These are phyloP conservation scores for Rhodotorula graminis DNA, from an alignment of 768 basidiomycete species.

Conservation along the genomic window DNA sequence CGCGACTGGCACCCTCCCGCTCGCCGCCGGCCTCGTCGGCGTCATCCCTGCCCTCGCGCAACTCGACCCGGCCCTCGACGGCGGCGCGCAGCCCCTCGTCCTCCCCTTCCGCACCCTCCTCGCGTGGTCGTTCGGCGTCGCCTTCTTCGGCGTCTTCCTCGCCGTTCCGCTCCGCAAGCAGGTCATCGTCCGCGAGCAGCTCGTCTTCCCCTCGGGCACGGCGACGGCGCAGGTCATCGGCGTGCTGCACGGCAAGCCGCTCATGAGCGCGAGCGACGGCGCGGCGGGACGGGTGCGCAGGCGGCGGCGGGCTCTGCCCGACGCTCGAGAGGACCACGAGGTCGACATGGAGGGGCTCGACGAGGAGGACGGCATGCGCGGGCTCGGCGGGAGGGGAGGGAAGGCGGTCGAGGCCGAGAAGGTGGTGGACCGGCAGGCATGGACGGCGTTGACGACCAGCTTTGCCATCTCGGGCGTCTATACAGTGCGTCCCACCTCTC, in stretches of 20 bases:
- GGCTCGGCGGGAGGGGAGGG: slow-evolving; percentile 48
- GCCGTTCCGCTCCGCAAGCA: slow-evolving; percentile 91
- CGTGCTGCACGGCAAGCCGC: slow-evolving; percentile 62
- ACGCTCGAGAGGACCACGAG: neutral
- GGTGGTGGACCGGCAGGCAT: slow-evolving; percentile 59
- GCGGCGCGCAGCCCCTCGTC: slow-evolving; percentile 61
- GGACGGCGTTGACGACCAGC: slow-evolving; percentile 70
- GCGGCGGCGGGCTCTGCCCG: neutral
- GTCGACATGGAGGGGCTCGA: neutral
- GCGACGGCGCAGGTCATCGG: slow-evolving; percentile 93
- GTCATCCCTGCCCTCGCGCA: slow-evolving; percentile 84
- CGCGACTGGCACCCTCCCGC: slow-evolving; percentile 66
- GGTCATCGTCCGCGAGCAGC: slow-evolving; percentile 94
- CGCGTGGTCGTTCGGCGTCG: slow-evolving; percentile 82
- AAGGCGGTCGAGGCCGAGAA: slow-evolving; percentile 35
- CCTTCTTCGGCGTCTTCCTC: slow-evolving; percentile 98
- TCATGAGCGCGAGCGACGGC: neutral
- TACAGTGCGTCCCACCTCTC: slow-evolving; percentile 71
- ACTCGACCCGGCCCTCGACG: slow-evolving; percentile 69
- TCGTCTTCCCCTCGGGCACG: slow-evolving; percentile 90
- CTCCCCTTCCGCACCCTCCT: slow-evolving; percentile 70
- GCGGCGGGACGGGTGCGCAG: neutral
- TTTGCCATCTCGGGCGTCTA: slow-evolving; percentile 68
- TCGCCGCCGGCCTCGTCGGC: slow-evolving; percentile 67
- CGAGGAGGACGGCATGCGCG: neutral